Percentiles rank a stretch among this genome's conserved stretches.
phyloP scores from a whole-genome alignment of 805 yeast species.

The Metschnikowia peoriensis region DNA sequence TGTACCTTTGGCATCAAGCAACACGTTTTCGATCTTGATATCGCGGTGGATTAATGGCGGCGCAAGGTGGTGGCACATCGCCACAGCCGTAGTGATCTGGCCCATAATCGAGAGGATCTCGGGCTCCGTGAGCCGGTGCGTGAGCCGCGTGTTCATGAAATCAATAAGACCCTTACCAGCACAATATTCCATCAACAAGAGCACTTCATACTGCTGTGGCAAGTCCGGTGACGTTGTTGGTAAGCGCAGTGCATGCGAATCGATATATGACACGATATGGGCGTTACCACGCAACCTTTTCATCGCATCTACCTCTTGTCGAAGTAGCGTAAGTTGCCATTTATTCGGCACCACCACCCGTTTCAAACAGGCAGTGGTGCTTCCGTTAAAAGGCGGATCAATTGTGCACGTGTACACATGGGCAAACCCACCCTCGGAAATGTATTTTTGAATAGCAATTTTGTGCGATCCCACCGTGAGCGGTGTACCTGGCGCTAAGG shows the following conservation, averaged over 20 bases:
- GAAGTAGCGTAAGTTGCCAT: conserved; percentile 69
- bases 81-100: conserved; percentile 70
- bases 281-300: conserved; percentile 75
- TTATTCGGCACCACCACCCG: conserved; percentile 95
- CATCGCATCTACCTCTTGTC: conserved; percentile 98
- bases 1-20: conserved; percentile 55
- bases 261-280: conserved; percentile 86
- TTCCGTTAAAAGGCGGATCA: conserved; percentile 55
- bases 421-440: conserved; percentile 94
- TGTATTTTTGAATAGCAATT: conserved; percentile 64
- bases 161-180: conserved; percentile 73
- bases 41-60: conserved; percentile 79
- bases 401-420: conserved; percentile 83
- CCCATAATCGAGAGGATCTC: conserved; percentile 69
- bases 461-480: conserved; percentile 83
- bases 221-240: conserved; percentile 11
- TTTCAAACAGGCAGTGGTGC: conserved; percentile 74
- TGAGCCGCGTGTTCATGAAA: conserved; percentile 71
- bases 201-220: conserved; percentile 67
- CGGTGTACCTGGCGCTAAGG: conserved; percentile 72
- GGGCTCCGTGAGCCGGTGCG: conserved; percentile 61
- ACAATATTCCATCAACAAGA: conserved; percentile 78
- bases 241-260: conserved; percentile 88
- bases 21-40: conserved; percentile 78
- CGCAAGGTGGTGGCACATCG: conserved; percentile 68